phyloP scores from a whole-genome alignment of 2,329 filamentous ascomycete genomes.

The Helminthosporium solani region DNA sequence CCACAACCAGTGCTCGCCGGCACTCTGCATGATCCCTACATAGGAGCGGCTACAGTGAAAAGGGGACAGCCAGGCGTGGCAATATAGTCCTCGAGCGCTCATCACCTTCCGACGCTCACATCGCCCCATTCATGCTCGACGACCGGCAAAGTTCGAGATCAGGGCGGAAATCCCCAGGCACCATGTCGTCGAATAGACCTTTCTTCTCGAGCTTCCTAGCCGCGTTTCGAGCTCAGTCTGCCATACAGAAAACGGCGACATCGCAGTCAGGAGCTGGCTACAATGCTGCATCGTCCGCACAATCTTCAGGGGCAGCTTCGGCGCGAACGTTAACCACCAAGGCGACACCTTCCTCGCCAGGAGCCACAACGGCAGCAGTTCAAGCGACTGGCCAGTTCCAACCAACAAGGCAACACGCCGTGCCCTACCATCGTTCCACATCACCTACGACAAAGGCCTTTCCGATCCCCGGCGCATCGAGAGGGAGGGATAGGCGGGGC shows the following conservation, averaged over 20 bases:
- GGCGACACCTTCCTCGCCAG: constrained; percentile 31
- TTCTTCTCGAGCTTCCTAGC: constrained; percentile 69
- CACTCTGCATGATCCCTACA: constrained; percentile 10
- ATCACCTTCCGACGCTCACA: not conserved
- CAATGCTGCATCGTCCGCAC: constrained; percentile 33
- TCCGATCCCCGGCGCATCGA: constrained; percentile 36
- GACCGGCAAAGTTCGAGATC: constrained; percentile 23
- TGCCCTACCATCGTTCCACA: constrained; percentile 41
- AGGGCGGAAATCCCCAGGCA: constrained; percentile 16
- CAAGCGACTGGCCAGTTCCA: constrained; percentile 43
- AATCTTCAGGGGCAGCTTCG: constrained; percentile 42
- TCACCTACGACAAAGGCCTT: constrained; percentile 40
- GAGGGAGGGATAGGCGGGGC: constrained; percentile 56
- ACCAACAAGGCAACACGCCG: constrained; percentile 44
- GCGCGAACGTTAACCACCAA: constrained; percentile 44
- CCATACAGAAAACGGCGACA: constrained; percentile 58
- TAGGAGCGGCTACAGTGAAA: constrained; percentile 6
- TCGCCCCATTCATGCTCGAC: constrained; percentile 27
- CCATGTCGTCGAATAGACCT: constrained; percentile 64
- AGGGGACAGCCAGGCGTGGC: constrained; percentile 6
- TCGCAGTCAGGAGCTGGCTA: constrained; percentile 40
- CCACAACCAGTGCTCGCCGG: not conserved
- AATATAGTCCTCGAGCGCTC: not conserved
- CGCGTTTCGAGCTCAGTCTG: constrained; percentile 65
- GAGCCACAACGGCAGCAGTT: constrained; percentile 43